Evolutionary conservation across 1,139 yeast species (phyloP), one percentile per base, ranked within the genome.

Genomic region (Saccharomyces pastorianus): DNA sequence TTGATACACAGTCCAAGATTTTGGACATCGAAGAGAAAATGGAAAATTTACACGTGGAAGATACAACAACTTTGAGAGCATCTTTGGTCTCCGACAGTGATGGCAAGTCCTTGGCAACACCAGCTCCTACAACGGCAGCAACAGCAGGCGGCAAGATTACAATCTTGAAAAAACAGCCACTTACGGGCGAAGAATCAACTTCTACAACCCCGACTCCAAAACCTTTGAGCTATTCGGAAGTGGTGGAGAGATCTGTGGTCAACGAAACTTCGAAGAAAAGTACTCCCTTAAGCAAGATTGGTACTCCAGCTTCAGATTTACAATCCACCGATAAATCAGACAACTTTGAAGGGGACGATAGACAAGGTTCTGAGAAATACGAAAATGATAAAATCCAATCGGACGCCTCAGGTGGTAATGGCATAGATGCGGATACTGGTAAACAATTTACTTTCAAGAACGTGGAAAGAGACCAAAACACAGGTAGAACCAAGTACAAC

Each of bases 61-160:
- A 84, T 62, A 77, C 79, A 46, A 83, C 86, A 0, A 84, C 88
- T 0, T 76, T 80, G 51, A 78, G 77, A 63, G 81, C 63, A 51
- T 57, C 64, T 17, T 63, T 68, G 11, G 56, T 56, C 29, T 50
- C 25, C 17, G 11, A 28, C 49, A 47, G 25, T 17, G 42, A 38
- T 20, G 23, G 23, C 23, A 20, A 20, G 3, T 20, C 23, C 23
- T 20, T 20, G 23, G 3, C 3, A 20, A 4, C 23, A 20, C 23
- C 23, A 20, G 23, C 23, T 38, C 32, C 44, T n/a, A 53, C 48
- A 27, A 26, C 53, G 17, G 29, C 46, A 3, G 44, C 55, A 31
- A 51, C 53, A 48, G 55, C 55, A 23, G 51, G 49, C 13, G 53
- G 56, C 20, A 57, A 56, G 38, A 56, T 57, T 6, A 56, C 54